A percentile compares a stretch with the other conserved stretches of the same genome.
Conservation (phyloP, 805 yeast species). For the Brettanomyces anomalus region DNA sequence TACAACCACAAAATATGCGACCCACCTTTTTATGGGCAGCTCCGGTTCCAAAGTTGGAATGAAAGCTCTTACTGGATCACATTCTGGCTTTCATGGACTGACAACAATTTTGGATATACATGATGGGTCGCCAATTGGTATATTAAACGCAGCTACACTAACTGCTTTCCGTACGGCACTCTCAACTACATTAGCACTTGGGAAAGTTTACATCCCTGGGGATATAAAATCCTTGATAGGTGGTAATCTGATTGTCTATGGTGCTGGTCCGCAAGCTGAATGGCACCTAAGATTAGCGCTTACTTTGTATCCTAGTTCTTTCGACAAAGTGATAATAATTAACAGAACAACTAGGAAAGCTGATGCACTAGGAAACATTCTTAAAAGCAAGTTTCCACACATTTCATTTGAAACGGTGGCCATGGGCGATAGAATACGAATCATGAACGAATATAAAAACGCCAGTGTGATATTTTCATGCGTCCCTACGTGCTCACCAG, state of each 20-base stretch:
- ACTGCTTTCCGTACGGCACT: constrained; percentile 66
- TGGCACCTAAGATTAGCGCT: constrained; percentile 50
- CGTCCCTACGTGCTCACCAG: constrained; percentile 45
- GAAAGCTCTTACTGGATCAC: constrained; percentile 51
- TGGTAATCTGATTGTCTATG: constrained; percentile 35
- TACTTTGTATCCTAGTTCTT: constrained; percentile 28
- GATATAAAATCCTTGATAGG: constrained; percentile 9
- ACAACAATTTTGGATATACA: constrained; percentile 40
- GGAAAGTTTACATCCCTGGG: constrained; percentile 24
- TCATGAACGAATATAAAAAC: constrained; percentile 22
- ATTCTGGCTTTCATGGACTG: constrained; percentile 51
- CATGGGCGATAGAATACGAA: constrained; percentile 9
- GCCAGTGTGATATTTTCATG: constrained; percentile 51
- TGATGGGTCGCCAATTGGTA: constrained; percentile 43
- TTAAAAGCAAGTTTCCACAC: constrained; percentile 22
- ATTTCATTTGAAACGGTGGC: constrained; percentile 17
- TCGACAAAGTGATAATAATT: constrained; percentile 34
- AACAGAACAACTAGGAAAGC: constrained; percentile 38
- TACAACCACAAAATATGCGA: constrained; percentile 29
- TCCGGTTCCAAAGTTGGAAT: constrained; percentile 47
- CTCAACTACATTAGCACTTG: constrained; percentile 40
- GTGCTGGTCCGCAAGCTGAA: constrained; percentile 55
- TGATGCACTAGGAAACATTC: constrained; percentile 18
- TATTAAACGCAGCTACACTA: constrained; percentile 47
- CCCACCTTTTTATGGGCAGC: constrained; percentile 63